Conservation (phyloP, 169 alveolate species). For the Eimeria maxima region DNA sequence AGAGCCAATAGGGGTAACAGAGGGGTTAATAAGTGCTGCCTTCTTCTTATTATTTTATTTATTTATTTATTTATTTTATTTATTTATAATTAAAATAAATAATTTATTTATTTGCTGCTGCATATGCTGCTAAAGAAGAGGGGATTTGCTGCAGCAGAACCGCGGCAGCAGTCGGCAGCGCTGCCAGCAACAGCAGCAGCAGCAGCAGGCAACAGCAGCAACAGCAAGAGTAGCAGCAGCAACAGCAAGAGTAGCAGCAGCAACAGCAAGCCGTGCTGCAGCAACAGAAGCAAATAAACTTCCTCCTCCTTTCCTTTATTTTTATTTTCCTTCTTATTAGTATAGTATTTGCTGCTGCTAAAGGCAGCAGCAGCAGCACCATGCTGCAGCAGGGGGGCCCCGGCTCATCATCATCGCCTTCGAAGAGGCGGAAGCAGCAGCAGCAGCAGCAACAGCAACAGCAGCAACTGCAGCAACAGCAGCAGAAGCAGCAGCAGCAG, state of each 20-base stretch:
- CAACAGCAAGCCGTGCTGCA: not conserved
- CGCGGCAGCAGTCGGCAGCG: not conserved
- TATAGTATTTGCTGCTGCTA: not conserved
- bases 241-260: not conserved
- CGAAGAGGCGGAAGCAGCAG: conserved; percentile 25
- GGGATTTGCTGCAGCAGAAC: not conserved
- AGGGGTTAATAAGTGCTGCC: not conserved
- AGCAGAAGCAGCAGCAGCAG: not conserved
- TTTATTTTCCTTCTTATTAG: not conserved
- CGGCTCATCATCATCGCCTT: not conserved
- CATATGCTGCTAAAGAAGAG: not conserved
- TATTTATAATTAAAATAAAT: not conserved
- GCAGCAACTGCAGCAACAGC: conserved; percentile 7
- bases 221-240: conserved; percentile 5
- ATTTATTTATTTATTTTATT: not conserved
- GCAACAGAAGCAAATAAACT: not conserved
- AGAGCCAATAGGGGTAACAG: not conserved
- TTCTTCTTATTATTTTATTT: no score
- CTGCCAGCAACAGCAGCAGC: not conserved
- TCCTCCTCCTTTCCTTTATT: not conserved
- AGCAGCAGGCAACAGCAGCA: conserved; percentile 7
- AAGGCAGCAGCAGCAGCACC: not conserved
- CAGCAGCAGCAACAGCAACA: not conserved
- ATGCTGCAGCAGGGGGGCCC: conserved; percentile 28
- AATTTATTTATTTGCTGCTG: not conserved